These are phyloP conservation scores for Diaporthe vaccinii DNA, from an alignment of 2,329 filamentous ascomycete species.

Conservation along the genomic window DNA sequence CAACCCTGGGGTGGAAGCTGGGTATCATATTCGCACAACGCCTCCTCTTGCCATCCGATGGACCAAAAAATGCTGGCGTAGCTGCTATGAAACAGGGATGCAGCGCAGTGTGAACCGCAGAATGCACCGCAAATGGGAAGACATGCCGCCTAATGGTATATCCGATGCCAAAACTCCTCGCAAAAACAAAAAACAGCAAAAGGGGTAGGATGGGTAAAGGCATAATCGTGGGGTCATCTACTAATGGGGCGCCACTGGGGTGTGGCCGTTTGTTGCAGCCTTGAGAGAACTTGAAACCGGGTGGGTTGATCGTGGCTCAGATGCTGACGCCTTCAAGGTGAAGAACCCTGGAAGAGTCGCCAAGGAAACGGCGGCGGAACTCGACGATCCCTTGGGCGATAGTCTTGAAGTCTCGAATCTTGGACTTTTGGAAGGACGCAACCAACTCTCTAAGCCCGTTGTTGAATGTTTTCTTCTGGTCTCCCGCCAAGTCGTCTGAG, in stretches of 20 bases:
- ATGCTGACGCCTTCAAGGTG: slow-evolving; percentile 63
- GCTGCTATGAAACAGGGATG: slow-evolving; percentile 18
- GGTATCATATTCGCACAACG: slow-evolving; percentile 40
- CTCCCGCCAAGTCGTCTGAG: slow-evolving; percentile 72
- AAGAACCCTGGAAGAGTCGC: slow-evolving; percentile 74
- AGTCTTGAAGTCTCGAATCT: slow-evolving; percentile 74
- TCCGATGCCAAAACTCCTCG: slow-evolving; percentile 27
- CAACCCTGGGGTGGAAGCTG: slow-evolving; percentile 32
- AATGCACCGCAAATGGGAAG: background rate
- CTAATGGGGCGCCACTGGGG: slow-evolving; percentile 34
- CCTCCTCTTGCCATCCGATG: slow-evolving; percentile 34
- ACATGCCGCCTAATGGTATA: slow-evolving; percentile 26
- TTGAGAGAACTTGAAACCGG: background rate
- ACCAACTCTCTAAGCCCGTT: slow-evolving; percentile 73
- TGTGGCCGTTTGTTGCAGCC: background rate
- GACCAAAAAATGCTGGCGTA: slow-evolving; percentile 23
- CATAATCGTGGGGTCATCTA: slow-evolving; percentile 33
- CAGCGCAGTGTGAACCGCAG: background rate
- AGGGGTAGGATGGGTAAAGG: slow-evolving; percentile 25
- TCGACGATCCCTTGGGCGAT: slow-evolving; percentile 77
- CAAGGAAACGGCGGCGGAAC: slow-evolving; percentile 74
- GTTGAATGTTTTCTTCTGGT: slow-evolving; percentile 73
- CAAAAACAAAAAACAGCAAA: slow-evolving; percentile 32
- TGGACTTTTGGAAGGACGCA: slow-evolving; percentile 69
- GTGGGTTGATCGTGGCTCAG: slow-evolving; percentile 24